A percentile compares a stretch with the other conserved stretches of the same genome.
phyloP scores from a whole-genome alignment of 306 rosid species.

The Pterocarpus macrocarpus region DNA sequence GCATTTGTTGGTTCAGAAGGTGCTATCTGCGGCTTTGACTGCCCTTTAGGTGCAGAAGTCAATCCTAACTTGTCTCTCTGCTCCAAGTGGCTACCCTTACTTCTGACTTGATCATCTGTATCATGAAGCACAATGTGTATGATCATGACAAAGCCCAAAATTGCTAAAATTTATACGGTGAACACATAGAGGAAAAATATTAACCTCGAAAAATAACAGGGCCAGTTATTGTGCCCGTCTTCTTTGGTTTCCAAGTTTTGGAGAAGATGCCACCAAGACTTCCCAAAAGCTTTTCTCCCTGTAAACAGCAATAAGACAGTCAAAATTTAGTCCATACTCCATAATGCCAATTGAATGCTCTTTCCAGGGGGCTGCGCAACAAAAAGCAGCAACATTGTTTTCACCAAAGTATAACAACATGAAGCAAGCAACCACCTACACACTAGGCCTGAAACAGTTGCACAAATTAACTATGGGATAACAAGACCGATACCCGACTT shows the following conservation, averaged over 20 bases:
- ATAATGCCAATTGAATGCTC: slow-evolving; percentile 30
- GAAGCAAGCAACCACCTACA: not conserved
- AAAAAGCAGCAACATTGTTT: slow-evolving; percentile 29
- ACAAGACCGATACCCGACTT: slow-evolving; percentile 73
- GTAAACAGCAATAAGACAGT: slow-evolving; percentile 47
- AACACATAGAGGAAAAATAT: slow-evolving; percentile 20
- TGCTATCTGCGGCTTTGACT: slow-evolving; percentile 55
- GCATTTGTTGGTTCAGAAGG: slow-evolving; percentile 65
- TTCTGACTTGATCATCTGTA: slow-evolving; percentile 64
- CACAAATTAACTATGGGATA: not conserved
- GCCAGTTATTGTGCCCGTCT: slow-evolving; percentile 74
- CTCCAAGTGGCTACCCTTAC: slow-evolving; percentile 67
- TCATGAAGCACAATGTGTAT: slow-evolving; percentile 40
- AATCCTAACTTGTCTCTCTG: slow-evolving; percentile 90
- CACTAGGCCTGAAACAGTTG: not conserved
- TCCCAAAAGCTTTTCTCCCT: slow-evolving; percentile 97
- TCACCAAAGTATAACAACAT: not conserved
- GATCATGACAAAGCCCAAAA: slow-evolving; percentile 9
- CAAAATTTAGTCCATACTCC: slow-evolving; percentile 36
- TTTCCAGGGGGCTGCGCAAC: not conserved
- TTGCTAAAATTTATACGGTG: not conserved
- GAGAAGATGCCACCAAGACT: slow-evolving; percentile 96
- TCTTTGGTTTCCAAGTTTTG: slow-evolving; percentile 97
- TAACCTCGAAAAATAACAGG: slow-evolving; percentile 74
- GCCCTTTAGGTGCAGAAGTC: slow-evolving; percentile 62